Percentiles rank a stretch among this genome's conserved stretches.
Evolutionary conservation across 768 basidiomycete genomes (phyloP).

Genomic region (Mycena metata): DNA sequence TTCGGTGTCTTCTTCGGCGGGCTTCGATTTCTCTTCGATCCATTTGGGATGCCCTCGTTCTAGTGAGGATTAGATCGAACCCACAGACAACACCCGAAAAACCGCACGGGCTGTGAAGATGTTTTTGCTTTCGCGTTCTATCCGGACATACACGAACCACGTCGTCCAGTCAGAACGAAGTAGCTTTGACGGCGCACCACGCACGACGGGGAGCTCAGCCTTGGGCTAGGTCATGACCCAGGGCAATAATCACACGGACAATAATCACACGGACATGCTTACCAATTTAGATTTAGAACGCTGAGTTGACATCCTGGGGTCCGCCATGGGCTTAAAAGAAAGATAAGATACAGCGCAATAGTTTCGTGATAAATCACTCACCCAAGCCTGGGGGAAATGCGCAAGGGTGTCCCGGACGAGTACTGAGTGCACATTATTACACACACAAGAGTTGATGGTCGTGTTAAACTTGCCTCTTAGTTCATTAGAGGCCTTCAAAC

Average conservation of each 20-base stretch:
- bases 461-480: constrained; percentile 7
- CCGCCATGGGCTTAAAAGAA: constrained; percentile 7
- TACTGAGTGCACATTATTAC: constrained; percentile 9
- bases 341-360: constrained; percentile 5
- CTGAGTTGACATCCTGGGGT: constrained; percentile 3
- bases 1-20: not conserved
- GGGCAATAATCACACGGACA: no score
- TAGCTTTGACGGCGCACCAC: constrained; percentile 5
- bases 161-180: constrained; percentile 8
- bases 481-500: constrained; percentile 8
- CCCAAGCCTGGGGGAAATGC: constrained; percentile 4
- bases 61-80: constrained; percentile 7
- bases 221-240: constrained; percentile 3
- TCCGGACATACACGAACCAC: constrained; percentile 10
- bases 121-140: constrained; percentile 10
- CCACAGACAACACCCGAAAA: constrained; percentile 5
- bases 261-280: constrained; percentile 8
- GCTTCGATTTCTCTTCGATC: not conserved
- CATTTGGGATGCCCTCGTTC: constrained; percentile 8
- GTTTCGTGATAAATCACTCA: constrained; percentile 5
- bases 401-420: constrained; percentile 6
- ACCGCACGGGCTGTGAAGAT: constrained; percentile 3
- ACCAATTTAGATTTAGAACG: constrained; percentile 10
- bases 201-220: constrained; percentile 7
- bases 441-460: constrained; percentile 6